Percentiles rank a stretch among this genome's conserved stretches.
These are phyloP conservation scores for Conticribra weissflogii DNA, from an alignment of 108 stramenopile species.

Conservation along the genomic window DNA sequence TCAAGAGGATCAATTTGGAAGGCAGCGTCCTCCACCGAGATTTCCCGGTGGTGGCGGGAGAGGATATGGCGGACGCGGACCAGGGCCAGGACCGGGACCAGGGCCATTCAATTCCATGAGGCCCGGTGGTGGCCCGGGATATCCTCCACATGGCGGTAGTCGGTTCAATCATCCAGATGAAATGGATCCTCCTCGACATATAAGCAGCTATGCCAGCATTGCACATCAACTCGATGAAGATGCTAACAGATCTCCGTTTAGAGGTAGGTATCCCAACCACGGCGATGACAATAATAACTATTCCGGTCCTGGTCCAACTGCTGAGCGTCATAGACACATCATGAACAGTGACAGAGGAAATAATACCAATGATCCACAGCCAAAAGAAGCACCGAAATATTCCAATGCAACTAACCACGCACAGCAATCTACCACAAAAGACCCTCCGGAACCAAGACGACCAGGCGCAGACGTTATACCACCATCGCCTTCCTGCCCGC, in stretches of 20 bases:
- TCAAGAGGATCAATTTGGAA: conserved; percentile 52
- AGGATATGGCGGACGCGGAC: conserved; percentile 29
- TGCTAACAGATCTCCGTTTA: conserved; percentile 8
- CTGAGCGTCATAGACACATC: no score
- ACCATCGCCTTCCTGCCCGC: conserved; percentile 18
- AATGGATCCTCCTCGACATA: conserved; percentile 13
- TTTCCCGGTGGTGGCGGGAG: conserved; percentile 13
- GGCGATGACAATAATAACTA: no score
- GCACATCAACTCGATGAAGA: conserved; percentile 11
- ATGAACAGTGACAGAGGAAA: no score
- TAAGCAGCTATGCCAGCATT: conserved; percentile 11
- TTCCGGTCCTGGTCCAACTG: no score
- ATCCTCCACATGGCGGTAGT: conserved; percentile 13
- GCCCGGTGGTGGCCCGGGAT: conserved; percentile 1
- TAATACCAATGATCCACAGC: no score
- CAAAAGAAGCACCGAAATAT: no score
- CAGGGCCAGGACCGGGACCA: background rate
- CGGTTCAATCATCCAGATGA: conserved; percentile 31
- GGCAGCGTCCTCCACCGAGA: conserved; percentile 35
- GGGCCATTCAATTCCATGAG: background rate
- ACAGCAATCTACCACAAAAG: background rate
- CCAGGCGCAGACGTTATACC: conserved; percentile 18
- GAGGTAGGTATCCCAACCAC: no score
- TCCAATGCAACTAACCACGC: background rate
- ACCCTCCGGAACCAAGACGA: background rate